Base-by-base conservation (phyloP, 345 rosid genomes). In the Arabis hirsuta region DNA sequence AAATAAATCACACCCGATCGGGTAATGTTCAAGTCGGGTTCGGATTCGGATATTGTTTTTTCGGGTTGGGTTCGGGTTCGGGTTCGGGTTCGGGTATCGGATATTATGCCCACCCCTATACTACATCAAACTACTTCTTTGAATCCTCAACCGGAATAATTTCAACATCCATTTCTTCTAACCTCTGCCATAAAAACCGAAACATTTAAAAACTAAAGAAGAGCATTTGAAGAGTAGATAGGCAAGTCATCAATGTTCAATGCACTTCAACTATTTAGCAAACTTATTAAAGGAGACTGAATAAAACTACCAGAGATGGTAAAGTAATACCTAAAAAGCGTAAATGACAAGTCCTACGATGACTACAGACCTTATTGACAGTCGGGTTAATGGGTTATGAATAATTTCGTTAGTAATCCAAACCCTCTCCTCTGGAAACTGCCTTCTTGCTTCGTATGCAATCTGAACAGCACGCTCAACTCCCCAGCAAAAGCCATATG, bases 391-490 rank as follows among this genome's bases (percentile, higher is more conserved):
- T n/a, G n/a, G n/a, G n/a, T 90, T 95, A 74, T 91, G 96, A 80
- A 95, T 90, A 47, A 95, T 89, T 79, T 95, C 96, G 78, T 91
- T 91, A 5, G 99, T 91, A 63, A 95, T 79, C 99, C 96, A 95
- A 74, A 95, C 83, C 80, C 65, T 95, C 55, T 91, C 92, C 8
- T 82, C 81, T 0, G 96, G 96, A 74, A 89, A 91, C 62, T 91
- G 96, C 69, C 69, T 91, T 64, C 96, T 87, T 0, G 97, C 96
- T 79, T 95, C 97, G 69, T 91, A 95, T 66, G 99, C 99, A 80
- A 91, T 95, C 85, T 95, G 97, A 12, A 95, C 99, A 44, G 99
- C 96, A 24, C 96, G 87, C 81, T 91, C 97, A 14, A 95, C 96
- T 0, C 97, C 99, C 96, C 96, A 87, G 81, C 96, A 89, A 74